Conservation (phyloP, 1,139 yeast species). For the Kodamaea alishanica region DNA sequence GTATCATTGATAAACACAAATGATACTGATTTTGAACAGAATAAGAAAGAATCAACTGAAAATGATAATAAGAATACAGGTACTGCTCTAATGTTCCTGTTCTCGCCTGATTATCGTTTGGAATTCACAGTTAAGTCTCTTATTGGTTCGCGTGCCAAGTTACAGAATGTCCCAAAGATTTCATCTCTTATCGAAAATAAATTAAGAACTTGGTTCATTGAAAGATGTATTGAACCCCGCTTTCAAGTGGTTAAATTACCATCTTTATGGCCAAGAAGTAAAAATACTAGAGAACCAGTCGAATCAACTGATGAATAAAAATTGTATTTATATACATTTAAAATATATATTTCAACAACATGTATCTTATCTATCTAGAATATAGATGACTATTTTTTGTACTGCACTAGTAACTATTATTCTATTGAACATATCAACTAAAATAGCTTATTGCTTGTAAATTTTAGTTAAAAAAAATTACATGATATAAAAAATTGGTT, state of each 20-base stretch:
- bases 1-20: conserved; percentile 64
- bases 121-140: conserved; percentile 83
- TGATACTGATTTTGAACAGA: conserved; percentile 30
- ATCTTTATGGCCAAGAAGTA: conserved; percentile 83
- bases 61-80: conserved; percentile 31
- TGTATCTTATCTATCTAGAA: too few relatives aligned
- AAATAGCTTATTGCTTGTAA: too few relatives aligned
- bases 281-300: conserved; percentile 53
- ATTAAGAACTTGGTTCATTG: conserved; percentile 85
- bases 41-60: conserved; percentile 1
- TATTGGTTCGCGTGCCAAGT: conserved; percentile 87
- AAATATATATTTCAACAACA: too few relatives aligned
- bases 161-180: conserved; percentile 91
- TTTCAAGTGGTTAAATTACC: conserved; percentile 83
- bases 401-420: too few relatives aligned
- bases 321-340: not conserved
- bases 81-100: conserved; percentile 80
- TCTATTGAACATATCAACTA: too few relatives aligned
- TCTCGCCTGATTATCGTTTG: conserved; percentile 83
- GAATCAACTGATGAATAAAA: conserved; percentile 12
- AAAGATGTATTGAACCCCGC: conserved; percentile 89
- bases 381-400: not conserved
- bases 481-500: too few relatives aligned
- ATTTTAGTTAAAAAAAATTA: too few relatives aligned
- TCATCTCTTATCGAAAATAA: conserved; percentile 79